These are phyloP conservation scores for Diaporthe sp. DNA, from an alignment of 2,329 filamentous ascomycete genomes.

Conservation along the genomic window DNA sequence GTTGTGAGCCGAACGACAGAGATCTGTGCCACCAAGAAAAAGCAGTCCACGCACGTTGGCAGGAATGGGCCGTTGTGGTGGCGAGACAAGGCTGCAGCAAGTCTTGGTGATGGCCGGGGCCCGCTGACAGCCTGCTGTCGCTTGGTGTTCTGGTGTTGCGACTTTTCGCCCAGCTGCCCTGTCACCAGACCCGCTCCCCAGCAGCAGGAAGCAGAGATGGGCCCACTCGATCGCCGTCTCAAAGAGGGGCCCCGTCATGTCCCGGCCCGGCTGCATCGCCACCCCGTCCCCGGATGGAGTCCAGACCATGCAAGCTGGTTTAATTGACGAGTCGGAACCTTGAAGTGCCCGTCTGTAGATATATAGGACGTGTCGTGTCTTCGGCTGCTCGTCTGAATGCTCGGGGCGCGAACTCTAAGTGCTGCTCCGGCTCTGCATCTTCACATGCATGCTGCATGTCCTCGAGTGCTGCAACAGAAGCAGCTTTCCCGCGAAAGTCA, in stretches of 20 bases:
- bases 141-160: conserved; percentile 24
- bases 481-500: not conserved
- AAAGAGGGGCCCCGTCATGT: not conserved
- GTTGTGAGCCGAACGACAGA: conserved; percentile 10
- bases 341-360: not conserved
- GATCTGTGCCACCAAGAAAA: conserved; percentile 13
- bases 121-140: conserved; percentile 8
- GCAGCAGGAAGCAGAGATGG: conserved; percentile 20
- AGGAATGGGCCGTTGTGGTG: not conserved
- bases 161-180: not conserved
- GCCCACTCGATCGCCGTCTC: conserved; percentile 7
- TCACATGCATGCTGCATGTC: not conserved
- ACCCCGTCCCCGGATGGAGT: conserved; percentile 9
- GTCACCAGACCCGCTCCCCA: conserved; percentile 22
- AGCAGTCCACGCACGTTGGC: not conserved
- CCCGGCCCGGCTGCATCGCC: conserved; percentile 9
- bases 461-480: not conserved
- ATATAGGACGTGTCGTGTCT: not conserved
- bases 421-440: not conserved
- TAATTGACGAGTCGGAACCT: not conserved
- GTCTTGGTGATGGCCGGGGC: conserved; percentile 12
- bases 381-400: conserved; percentile 10
- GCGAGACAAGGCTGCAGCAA: conserved; percentile 29
- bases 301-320: conserved; percentile 1
- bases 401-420: not conserved